Evolutionary conservation across 2,329 filamentous ascomycete species (phyloP).

Genomic region (Neopestalotiopsis rosae): DNA sequence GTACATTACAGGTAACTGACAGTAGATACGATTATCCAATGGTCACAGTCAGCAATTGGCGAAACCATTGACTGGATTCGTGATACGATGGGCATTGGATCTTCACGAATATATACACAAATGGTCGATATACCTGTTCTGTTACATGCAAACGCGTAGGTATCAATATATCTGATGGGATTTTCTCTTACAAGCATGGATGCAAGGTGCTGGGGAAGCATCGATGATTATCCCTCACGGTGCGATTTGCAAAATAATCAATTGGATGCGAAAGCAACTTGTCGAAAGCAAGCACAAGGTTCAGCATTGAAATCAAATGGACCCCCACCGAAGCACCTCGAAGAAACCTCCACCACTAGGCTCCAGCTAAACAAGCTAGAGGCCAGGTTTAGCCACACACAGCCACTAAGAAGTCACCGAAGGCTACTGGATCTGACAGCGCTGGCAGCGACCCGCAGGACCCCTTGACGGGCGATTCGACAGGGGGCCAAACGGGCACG

Average conservation of each 20-base stretch:
- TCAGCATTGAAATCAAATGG: background rate
- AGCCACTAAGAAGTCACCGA: slow-evolving; percentile 6
- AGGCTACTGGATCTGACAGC: background rate
- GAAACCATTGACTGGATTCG: no score
- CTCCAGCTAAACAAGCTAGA: background rate
- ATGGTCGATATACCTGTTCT: no score
- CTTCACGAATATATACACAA: no score
- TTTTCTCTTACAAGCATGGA: background rate
- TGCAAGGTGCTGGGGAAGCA: background rate
- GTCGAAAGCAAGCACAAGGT: background rate
- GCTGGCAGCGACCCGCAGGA: slow-evolving; percentile 9
- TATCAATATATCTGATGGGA: background rate
- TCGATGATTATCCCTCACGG: background rate
- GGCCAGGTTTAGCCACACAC: background rate
- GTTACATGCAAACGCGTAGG: background rate
- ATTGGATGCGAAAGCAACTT: slow-evolving; percentile 3
- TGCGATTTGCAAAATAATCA: background rate
- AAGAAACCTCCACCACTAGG: background rate
- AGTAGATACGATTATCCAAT: no score
- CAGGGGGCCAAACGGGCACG: background rate
- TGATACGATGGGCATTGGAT: no score
- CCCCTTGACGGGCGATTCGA: background rate
- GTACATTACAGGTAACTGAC: no score
- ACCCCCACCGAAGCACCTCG: background rate
- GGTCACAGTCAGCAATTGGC: no score